Percentiles rank a stretch among this genome's conserved stretches.
Evolutionary conservation across 352 stramenopile genomes (phyloP).

Genomic region (Phytophthora hybrid): DNA sequence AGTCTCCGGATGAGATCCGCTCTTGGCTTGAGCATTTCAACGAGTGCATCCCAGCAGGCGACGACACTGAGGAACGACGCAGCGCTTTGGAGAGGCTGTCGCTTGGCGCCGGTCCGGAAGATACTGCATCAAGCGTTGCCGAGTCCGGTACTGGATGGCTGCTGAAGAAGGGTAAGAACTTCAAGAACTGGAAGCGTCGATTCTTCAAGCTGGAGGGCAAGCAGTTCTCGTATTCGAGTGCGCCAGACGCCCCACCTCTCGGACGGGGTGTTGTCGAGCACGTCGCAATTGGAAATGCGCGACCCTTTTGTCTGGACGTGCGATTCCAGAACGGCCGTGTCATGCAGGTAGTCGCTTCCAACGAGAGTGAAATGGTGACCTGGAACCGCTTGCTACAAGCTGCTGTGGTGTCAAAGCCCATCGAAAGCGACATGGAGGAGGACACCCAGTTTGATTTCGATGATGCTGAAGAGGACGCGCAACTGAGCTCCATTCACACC

Average conservation of each 20-base stretch:
- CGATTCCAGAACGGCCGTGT: conserved; percentile 71
- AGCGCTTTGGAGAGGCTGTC: conserved; percentile 35
- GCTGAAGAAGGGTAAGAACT: conserved; percentile 69
- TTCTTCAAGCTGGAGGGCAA: conserved; percentile 70
- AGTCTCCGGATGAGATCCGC: conserved; percentile 69
- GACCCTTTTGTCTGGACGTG: conserved; percentile 79
- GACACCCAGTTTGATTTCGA: conserved; percentile 63
- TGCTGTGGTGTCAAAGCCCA: conserved; percentile 44
- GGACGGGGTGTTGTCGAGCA: conserved; percentile 62
- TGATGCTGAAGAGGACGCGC: conserved; percentile 55
- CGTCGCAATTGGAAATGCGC: conserved; percentile 62
- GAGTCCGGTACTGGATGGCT: conserved; percentile 56
- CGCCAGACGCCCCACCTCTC: conserved; percentile 44
- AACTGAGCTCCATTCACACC: conserved; percentile 38
- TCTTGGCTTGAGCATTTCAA: conserved; percentile 67
- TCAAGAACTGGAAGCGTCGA: conserved; percentile 74
- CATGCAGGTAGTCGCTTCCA: conserved; percentile 61
- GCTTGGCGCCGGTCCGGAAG: conserved; percentile 22
- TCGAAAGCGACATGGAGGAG: conserved; percentile 43
- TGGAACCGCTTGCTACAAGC: conserved; percentile 71
- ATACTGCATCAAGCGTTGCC: conserved; percentile 29
- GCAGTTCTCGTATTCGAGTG: conserved; percentile 65
- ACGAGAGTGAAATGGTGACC: conserved; percentile 62
- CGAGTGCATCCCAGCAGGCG: conserved; percentile 29
- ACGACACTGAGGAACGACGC: conserved; percentile 32